Evolutionary conservation across 75 land plant species (phyloP).

Genomic region (Cryptomeria japonica): DNA sequence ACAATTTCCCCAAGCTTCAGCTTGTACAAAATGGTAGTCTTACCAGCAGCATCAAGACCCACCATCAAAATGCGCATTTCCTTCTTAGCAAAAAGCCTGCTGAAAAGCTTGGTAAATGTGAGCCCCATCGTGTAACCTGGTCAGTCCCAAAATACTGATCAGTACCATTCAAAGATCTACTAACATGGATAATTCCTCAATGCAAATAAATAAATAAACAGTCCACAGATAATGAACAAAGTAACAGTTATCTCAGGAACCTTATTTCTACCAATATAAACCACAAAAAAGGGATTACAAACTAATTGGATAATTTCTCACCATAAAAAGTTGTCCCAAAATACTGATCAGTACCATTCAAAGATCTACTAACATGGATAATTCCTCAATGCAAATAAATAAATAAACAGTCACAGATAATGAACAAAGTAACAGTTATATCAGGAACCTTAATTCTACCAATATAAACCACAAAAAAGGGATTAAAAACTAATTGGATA

Average conservation of each 20-base stretch:
- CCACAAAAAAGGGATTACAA: not conserved
- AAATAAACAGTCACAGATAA: not conserved
- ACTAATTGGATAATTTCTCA: not conserved
- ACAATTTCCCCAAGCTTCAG: slow-evolving; percentile 67
- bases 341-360: not conserved
- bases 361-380: not conserved
- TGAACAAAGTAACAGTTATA: not conserved
- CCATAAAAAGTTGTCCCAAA: not conserved
- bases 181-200: not conserved
- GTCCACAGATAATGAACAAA: not conserved
- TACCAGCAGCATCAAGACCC: slow-evolving; percentile 62
- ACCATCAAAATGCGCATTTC: slow-evolving; percentile 68
- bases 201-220: not conserved
- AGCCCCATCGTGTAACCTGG: slow-evolving; percentile 37
- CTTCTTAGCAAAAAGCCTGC: slow-evolving; percentile 53
- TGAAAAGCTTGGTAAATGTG: slow-evolving; percentile 61
- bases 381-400: not conserved
- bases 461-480: not conserved
- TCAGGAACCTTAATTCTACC: not conserved
- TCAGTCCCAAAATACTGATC: not conserved
- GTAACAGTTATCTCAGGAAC: not conserved
- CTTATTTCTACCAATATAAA: not conserved
- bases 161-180: not conserved
- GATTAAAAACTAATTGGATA: not conserved
- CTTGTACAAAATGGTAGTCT: slow-evolving; percentile 60